Evolutionary conservation across 306 rosid genomes (phyloP).

Genomic region (Gastrolobium bilobum): DNA sequence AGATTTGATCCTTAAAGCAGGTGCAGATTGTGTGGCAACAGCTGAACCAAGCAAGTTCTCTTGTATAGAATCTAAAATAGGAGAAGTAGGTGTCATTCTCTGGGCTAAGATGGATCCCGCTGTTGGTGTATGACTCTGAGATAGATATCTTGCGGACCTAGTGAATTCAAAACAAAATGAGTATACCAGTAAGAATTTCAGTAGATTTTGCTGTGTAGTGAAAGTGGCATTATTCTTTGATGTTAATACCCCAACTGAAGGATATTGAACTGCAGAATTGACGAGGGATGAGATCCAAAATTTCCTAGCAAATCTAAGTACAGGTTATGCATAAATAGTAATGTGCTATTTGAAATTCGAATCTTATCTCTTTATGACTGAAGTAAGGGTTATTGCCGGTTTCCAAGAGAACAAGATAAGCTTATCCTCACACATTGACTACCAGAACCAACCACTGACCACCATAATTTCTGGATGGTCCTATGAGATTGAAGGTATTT

Average conservation of each 20-base stretch:
- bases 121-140: slow-evolving; percentile 75
- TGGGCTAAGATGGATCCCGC: slow-evolving; percentile 68
- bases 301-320: no score
- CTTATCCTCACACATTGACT: neutral
- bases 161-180: slow-evolving; percentile 42
- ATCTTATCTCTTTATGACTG: neutral
- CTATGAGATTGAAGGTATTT: slow-evolving; percentile 19
- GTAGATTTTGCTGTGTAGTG: neutral
- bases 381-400: neutral
- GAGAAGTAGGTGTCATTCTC: slow-evolving; percentile 54
- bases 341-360: neutral
- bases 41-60: slow-evolving; percentile 72
- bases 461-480: neutral
- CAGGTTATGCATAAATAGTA: no score
- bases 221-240: no score
- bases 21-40: slow-evolving; percentile 56
- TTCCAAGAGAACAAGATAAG: neutral
- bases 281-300: no score
- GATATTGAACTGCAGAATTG: no score
- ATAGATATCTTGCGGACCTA: slow-evolving; percentile 90
- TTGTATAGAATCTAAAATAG: slow-evolving; percentile 48
- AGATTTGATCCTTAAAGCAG: slow-evolving; percentile 62
- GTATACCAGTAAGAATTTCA: slow-evolving; percentile 34
- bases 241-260: no score
- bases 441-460: slow-evolving; percentile 15